Percentiles rank a stretch among this genome's conserved stretches.
Conservation (phyloP, 148 eudicot species). For the Rheum nobile region DNA sequence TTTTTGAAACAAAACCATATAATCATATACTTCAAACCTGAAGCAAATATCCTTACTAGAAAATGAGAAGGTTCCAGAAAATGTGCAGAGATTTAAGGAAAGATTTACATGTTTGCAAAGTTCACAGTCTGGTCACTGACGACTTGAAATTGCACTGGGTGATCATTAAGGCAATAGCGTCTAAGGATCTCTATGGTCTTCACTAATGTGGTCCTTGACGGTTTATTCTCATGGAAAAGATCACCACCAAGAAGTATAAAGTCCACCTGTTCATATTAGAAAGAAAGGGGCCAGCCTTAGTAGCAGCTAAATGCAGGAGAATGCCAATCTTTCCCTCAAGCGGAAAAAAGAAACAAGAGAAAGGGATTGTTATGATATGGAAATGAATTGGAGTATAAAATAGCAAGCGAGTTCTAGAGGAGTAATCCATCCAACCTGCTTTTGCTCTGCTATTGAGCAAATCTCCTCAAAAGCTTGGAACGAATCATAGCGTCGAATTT, state of each 20-base stretch:
- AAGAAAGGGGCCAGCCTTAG: background rate
- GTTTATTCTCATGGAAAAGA: constrained; percentile 97
- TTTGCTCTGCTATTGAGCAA: constrained; percentile 89
- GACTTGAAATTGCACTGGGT: constrained; percentile 93
- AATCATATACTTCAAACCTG: background rate
- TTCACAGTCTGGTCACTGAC: constrained; percentile 97
- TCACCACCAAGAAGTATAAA: constrained; percentile 97
- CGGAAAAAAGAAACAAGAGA: too few species aligned
- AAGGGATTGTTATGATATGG: background rate
- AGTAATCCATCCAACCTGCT: constrained; percentile 37
- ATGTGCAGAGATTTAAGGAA: background rate
- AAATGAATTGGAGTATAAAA: background rate
- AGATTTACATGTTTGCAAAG: constrained; percentile 65
- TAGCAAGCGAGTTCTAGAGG: background rate
- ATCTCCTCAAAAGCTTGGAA: constrained; percentile 91
- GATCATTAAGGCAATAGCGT: constrained; percentile 87
- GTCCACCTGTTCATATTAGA: constrained; percentile 49
- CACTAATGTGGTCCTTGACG: constrained; percentile 88
- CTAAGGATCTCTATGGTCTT: constrained; percentile 86
- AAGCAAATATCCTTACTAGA: background rate
- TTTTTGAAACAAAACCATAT: background rate
- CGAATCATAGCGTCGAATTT: constrained; percentile 89
- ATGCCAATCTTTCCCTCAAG: background rate
- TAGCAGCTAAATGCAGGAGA: background rate
- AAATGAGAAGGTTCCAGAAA: background rate